Conservation (phyloP, 768 basidiomycete genomes). For the Austroboletus eburneus region DNA sequence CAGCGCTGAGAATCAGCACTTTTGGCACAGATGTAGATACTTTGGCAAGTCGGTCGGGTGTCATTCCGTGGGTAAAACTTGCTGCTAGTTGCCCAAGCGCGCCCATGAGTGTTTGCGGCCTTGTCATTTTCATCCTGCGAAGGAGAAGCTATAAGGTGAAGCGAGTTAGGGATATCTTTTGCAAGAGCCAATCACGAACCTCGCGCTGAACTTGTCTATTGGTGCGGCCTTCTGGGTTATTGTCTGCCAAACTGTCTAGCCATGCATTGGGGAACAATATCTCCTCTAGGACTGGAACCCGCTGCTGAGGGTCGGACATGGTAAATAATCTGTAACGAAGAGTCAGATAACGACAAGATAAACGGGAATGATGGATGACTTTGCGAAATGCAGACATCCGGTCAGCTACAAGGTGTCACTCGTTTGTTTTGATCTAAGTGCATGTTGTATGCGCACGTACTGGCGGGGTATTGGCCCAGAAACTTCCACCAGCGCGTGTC, state of each 20-base stretch:
- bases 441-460: conserved; percentile 35
- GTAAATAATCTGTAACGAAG: conserved; percentile 30
- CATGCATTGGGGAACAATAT: conserved; percentile 62
- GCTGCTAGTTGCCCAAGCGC: conserved; percentile 72
- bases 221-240: conserved; percentile 54
- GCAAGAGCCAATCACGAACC: conserved; percentile 32
- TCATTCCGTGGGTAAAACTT: conserved; percentile 58
- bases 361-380: conserved; percentile 17
- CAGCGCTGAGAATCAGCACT: conserved; percentile 63
- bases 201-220: conserved; percentile 58
- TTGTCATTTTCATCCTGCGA: conserved; percentile 46
- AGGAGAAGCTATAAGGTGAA: conserved; percentile 38
- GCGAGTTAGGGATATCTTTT: neutral
- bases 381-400: conserved; percentile 35
- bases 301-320: conserved; percentile 41
- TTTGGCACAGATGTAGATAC: conserved; percentile 61
- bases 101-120: conserved; percentile 57
- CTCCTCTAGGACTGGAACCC: conserved; percentile 46
- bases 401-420: conserved; percentile 31
- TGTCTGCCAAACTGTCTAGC: conserved; percentile 50
- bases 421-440: neutral
- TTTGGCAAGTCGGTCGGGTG: conserved; percentile 40
- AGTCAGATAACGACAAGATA: conserved; percentile 2
- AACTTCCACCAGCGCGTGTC: conserved; percentile 61
- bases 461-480: conserved; percentile 60